phyloP scores from a whole-genome alignment of 2,329 filamentous ascomycete genomes.

The Volutella citrinella region DNA sequence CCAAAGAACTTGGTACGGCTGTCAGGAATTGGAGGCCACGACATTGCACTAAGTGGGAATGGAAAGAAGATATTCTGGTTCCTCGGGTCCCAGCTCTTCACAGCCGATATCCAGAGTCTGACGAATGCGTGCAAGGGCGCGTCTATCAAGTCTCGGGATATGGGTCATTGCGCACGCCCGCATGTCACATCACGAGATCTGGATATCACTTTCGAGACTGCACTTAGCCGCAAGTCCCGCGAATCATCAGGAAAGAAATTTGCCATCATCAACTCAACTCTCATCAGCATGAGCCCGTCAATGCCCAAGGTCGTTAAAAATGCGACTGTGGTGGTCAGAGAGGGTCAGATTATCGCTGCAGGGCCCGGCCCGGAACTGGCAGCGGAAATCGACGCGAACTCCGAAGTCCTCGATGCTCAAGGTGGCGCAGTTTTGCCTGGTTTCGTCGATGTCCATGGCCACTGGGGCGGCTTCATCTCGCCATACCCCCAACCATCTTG shows the following conservation, averaged over 20 bases:
- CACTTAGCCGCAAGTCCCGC: neutral
- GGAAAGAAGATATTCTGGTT: neutral
- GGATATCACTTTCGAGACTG: neutral
- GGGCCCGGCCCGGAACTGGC: neutral
- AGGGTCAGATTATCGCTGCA: neutral
- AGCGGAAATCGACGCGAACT: neutral
- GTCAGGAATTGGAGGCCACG: neutral
- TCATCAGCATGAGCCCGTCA: neutral
- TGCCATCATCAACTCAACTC: neutral
- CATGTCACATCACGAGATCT: neutral
- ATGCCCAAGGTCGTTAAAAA: neutral
- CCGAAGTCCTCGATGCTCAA: neutral
- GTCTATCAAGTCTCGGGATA: neutral
- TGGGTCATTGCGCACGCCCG: neutral
- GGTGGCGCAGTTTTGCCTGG: conserved; percentile 1
- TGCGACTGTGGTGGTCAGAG: neutral
- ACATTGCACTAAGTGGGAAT: neutral
- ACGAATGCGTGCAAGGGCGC: neutral
- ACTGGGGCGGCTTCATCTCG: conserved; percentile 2
- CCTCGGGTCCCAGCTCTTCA: neutral
- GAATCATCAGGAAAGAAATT: neutral
- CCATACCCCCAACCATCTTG: conserved; percentile 2
- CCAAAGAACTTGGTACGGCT: neutral
- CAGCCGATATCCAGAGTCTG: neutral
- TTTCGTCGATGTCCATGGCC: conserved; percentile 1